These are phyloP conservation scores for Tieghemiomyces parasiticus DNA, from an alignment of 192 early-diverging fungal species.

Conservation along the genomic window DNA sequence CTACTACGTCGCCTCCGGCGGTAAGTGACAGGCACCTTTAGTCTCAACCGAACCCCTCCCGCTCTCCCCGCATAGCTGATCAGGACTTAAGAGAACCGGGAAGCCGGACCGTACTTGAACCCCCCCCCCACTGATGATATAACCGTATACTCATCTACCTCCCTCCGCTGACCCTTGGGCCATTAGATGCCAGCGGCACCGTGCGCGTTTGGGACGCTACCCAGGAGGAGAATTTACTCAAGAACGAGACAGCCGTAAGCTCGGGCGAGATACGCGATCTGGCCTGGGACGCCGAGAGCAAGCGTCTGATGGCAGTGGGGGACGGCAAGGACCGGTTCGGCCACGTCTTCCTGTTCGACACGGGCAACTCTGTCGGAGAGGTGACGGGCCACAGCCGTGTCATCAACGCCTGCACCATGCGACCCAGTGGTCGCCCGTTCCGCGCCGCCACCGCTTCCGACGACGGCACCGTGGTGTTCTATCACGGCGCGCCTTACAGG, in stretches of 20 bases:
- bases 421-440: conserved; percentile 74
- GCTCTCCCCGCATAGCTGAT: too few relatives aligned
- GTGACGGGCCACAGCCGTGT: conserved; percentile 80
- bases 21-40: conserved; percentile 26
- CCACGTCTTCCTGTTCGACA: conserved; percentile 80
- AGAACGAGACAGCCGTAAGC: conserved; percentile 63
- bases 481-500: conserved; percentile 85
- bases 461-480: conserved; percentile 80
- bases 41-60: conserved; percentile 5
- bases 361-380: conserved; percentile 77
- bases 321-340: conserved; percentile 84
- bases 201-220: conserved; percentile 89
- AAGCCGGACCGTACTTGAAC: too few relatives aligned
- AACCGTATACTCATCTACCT: too few relatives aligned
- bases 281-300: conserved; percentile 89
- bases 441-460: conserved; percentile 85
- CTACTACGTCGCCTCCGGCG: conserved; percentile 92
- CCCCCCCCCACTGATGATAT: too few relatives aligned
- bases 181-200: conserved; percentile 67
- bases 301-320: conserved; percentile 92
- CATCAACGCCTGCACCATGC: conserved; percentile 77
- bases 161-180: too few relatives aligned
- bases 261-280: conserved; percentile 73
- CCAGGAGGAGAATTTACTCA: conserved; percentile 64
- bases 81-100: too few relatives aligned